phyloP scores from a whole-genome alignment of 768 basidiomycete genomes.

The Amanita pseudoporphyria region DNA sequence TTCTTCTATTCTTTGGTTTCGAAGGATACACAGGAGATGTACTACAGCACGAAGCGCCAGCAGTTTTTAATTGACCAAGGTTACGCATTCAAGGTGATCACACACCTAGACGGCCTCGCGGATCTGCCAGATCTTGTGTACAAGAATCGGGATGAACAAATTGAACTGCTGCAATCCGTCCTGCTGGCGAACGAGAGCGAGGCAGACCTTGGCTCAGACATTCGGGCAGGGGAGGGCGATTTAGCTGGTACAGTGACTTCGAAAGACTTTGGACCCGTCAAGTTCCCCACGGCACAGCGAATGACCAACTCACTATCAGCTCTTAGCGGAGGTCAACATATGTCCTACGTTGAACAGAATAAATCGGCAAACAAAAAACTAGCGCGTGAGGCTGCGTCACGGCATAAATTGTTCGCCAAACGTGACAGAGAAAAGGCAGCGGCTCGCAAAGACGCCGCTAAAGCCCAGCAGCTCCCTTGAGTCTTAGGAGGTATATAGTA shows the following conservation, averaged over 20 bases:
- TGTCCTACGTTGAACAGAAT: slow-evolving; percentile 91
- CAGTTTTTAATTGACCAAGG: slow-evolving; percentile 99
- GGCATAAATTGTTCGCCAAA: slow-evolving; percentile 77
- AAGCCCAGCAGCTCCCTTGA: slow-evolving; percentile 11
- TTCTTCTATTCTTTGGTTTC: slow-evolving; percentile 99
- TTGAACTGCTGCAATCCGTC: slow-evolving; percentile 91
- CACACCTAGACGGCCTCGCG: slow-evolving; percentile 90
- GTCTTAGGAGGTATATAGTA: neutral
- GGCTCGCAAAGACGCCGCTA: slow-evolving; percentile 32
- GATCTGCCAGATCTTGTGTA: slow-evolving; percentile 84
- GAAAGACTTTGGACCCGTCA: slow-evolving; percentile 76
- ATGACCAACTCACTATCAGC: slow-evolving; percentile 77
- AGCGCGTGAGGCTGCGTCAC: slow-evolving; percentile 40
- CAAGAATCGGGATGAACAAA: slow-evolving; percentile 85
- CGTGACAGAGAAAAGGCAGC: slow-evolving; percentile 68
- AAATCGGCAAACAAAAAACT: slow-evolving; percentile 83
- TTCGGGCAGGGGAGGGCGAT: slow-evolving; percentile 77
- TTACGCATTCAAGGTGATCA: slow-evolving; percentile 99
- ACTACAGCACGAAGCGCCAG: slow-evolving; percentile 97
- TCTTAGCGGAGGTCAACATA: slow-evolving; percentile 82
- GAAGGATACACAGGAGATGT: slow-evolving; percentile 99
- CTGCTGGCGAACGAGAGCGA: slow-evolving; percentile 85
- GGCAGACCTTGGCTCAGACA: slow-evolving; percentile 80
- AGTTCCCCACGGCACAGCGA: slow-evolving; percentile 60
- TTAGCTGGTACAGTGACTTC: slow-evolving; percentile 80